Evolutionary conservation across 2,329 filamentous ascomycete species (phyloP).

Genomic region (Cadophora sp.): DNA sequence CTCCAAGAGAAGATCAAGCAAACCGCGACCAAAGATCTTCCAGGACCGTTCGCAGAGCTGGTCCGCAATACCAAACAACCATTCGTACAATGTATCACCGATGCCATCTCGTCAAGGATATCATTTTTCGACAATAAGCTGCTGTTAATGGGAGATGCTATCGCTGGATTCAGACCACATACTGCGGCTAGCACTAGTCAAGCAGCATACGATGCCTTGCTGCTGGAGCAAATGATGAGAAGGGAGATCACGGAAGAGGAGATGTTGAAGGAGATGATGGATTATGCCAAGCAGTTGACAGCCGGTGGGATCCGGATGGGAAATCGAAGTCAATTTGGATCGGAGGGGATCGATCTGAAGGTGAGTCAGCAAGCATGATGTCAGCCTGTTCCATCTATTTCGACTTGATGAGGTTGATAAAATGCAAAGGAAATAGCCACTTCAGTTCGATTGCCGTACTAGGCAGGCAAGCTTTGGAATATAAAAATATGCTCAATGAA

Average conservation of each 20-base stretch:
- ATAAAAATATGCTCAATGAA: too few species aligned
- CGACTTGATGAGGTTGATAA: neutral
- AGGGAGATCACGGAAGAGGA: constrained; percentile 23
- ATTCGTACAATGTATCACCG: neutral
- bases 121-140: constrained; percentile 42
- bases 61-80: neutral
- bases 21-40: constrained; percentile 23
- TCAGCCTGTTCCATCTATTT: neutral
- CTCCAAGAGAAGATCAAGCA: constrained; percentile 27
- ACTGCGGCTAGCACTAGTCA: constrained; percentile 52
- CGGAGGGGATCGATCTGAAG: constrained; percentile 12
- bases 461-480: too few species aligned
- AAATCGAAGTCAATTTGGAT: constrained; percentile 22
- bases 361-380: constrained; percentile 2
- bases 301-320: constrained; percentile 17
- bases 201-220: constrained; percentile 42
- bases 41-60: constrained; percentile 19
- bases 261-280: constrained; percentile 23
- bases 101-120: neutral
- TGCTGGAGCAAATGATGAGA: constrained; percentile 25
- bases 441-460: neutral
- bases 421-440: neutral
- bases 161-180: constrained; percentile 53
- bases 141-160: constrained; percentile 49
- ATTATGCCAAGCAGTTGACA: constrained; percentile 21